A percentile compares a stretch with the other conserved stretches of the same genome.
Evolutionary conservation across 2,329 filamentous ascomycete species (phyloP).

Genomic region (Lasiodiplodia gonubiensis): DNA sequence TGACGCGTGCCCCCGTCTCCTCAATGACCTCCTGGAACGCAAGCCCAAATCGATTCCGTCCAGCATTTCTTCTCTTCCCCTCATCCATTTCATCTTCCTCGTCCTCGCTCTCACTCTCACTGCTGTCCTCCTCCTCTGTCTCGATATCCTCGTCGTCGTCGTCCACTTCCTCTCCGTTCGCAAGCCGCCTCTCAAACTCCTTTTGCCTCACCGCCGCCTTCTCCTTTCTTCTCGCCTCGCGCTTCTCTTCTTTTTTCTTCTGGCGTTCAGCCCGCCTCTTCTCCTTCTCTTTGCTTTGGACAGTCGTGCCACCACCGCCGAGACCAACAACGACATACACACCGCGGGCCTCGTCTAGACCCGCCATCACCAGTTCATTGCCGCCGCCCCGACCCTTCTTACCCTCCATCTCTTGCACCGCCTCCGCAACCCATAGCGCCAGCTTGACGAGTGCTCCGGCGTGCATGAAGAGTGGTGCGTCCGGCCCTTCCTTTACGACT

Average conservation of each 20-base stretch:
- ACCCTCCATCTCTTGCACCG: conserved; percentile 85
- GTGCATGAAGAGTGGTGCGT: conserved; percentile 89
- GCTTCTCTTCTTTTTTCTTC: conserved; percentile 57
- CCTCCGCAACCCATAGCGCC: conserved; percentile 92
- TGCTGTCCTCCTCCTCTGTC: conserved; percentile 62
- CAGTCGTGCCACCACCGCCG: conserved; percentile 76
- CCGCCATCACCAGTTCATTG: conserved; percentile 85
- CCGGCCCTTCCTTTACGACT: conserved; percentile 92
- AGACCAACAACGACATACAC: conserved; percentile 94
- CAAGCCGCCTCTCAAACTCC: conserved; percentile 41
- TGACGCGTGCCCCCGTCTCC: conserved; percentile 85
- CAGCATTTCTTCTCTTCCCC: conserved; percentile 68
- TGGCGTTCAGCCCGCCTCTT: conserved; percentile 70
- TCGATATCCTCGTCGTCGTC: conserved; percentile 54
- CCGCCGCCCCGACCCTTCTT: conserved; percentile 57
- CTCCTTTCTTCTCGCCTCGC: conserved; percentile 64
- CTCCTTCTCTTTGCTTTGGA: conserved; percentile 63
- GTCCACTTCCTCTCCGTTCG: conserved; percentile 67
- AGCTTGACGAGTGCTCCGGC: conserved; percentile 92
- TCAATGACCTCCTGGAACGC: conserved; percentile 95
- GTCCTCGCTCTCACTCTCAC: conserved; percentile 70
- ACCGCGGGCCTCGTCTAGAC: conserved; percentile 82
- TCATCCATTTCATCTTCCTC: conserved; percentile 61
- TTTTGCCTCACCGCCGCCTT: conserved; percentile 64
- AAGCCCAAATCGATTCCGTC: conserved; percentile 88